Base-by-base conservation (phyloP, 1,284 basidiomycete species). In the Thecaphora thlaspeos region DNA sequence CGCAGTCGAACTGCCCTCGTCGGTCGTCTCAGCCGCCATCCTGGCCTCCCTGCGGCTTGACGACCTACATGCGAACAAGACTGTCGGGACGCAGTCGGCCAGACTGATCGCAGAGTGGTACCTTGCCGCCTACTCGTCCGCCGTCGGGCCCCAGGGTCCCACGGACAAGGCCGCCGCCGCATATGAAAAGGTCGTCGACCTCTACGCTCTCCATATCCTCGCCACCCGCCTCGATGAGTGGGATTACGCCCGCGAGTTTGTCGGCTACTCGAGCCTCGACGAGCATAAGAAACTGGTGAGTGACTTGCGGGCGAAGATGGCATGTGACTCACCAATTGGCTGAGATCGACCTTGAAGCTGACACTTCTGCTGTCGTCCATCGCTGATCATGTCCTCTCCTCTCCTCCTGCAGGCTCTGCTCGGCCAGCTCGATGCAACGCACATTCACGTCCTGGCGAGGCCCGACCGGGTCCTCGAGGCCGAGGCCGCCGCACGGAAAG, bases 51-150 rank as follows among this genome's bases (percentile, higher is more conserved):
- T 72, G 9, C 57, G 65, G 15, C 48, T 70, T 14, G 69, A 71
- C 32, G 41, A 44, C 10, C 40, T 53, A 32, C 42, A 57, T 9
- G 41, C 37, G 17, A 41, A 44, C 12, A 43, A 50, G 21, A 34
- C 52, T 19, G 46, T 54, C n/a, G 64, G 64, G 15, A 62, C 54
- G 19, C 51, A 63, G 19, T 46, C 53, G 19, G 68, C 70, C 12
- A 58, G 64, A 2, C 48, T 63, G 21, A 59, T 60, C 18, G 64
- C 65, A n/a, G 70, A 72, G 43, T 66, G 61, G 65, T 72, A 61
- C 41, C 62, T 72, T 4, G 56, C 61, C 19, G 61, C 65, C 3
- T 51, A 55, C 18, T 58, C 69, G 0, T 49, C 62, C 5, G 48
- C 60, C 18, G 59, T 65, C 10, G 50, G 48, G 15, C 48, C 50